Evolutionary conservation across 345 rosid species (phyloP).

Genomic region (Euphorbia lathyris): DNA sequence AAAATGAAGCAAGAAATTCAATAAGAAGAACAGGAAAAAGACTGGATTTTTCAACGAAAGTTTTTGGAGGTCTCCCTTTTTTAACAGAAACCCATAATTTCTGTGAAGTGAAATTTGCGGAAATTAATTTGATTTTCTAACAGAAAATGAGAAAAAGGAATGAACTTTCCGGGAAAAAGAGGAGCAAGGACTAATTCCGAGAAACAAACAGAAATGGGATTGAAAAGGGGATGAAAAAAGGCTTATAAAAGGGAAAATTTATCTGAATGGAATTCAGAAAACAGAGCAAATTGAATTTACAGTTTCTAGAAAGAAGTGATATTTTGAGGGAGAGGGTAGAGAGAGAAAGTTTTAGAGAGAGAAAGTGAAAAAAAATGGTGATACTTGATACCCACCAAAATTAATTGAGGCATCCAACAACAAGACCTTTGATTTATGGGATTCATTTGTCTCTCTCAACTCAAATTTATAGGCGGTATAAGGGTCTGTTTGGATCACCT

Average conservation of each 20-base stretch:
- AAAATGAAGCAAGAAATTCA: too few species aligned
- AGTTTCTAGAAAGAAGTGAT: constrained; percentile 9
- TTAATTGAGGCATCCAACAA: constrained; percentile 4
- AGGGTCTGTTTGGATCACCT: too few species aligned
- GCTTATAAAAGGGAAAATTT: not conserved
- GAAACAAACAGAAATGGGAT: not conserved
- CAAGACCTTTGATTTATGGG: constrained; percentile 7
- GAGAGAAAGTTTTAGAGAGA: not conserved
- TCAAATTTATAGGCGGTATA: too few species aligned
- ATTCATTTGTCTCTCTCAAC: not conserved
- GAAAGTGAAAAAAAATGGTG: not conserved
- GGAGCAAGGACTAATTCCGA: constrained; percentile 6
- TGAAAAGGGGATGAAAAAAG: not conserved
- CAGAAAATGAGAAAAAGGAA: constrained; percentile 12
- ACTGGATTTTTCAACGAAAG: not conserved
- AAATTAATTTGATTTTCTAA: not conserved
- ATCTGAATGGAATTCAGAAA: constrained; percentile 13
- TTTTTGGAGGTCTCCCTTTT: not conserved
- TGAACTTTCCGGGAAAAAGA: constrained; percentile 23
- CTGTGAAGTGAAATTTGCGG: constrained; percentile 3
- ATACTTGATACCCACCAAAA: not conserved
- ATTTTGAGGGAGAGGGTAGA: not conserved
- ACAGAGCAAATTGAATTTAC: not conserved
- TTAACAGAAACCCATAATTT: constrained; percentile 34
- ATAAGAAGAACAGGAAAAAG: too few species aligned